A percentile compares a stretch with the other conserved stretches of the same genome.
phyloP scores from a whole-genome alignment of 106 monocot species.

The Dioscorea zingiberensis region DNA sequence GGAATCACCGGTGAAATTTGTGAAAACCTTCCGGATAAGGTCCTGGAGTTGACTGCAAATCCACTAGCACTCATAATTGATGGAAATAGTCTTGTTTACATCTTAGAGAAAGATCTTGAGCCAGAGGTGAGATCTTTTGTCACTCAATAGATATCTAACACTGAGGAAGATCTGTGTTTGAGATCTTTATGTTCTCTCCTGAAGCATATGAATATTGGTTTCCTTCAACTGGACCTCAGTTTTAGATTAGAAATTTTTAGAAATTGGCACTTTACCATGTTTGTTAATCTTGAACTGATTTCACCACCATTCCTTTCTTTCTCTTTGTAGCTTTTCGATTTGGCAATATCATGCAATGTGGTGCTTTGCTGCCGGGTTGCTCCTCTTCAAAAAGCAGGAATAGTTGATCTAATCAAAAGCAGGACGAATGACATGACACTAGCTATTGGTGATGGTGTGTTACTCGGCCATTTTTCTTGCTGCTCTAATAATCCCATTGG shows the following conservation, averaged over 20 bases:
- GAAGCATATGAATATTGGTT: too few relatives aligned
- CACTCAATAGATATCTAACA: background rate
- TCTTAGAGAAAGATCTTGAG: slow-evolving; percentile 94
- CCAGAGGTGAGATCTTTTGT: slow-evolving; percentile 47
- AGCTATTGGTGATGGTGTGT: slow-evolving; percentile 96
- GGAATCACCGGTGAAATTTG: slow-evolving; percentile 1
- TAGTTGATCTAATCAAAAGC: slow-evolving; percentile 93
- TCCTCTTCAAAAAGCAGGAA: slow-evolving; percentile 95
- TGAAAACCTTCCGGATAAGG: slow-evolving; percentile 17
- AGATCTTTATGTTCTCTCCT: too few relatives aligned
- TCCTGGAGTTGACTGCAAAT: slow-evolving; percentile 11
- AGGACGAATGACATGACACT: slow-evolving; percentile 95
- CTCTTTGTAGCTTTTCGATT: slow-evolving; percentile 73
- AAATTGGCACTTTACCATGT: background rate
- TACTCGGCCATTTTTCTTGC: slow-evolving; percentile 1
- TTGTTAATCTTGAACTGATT: background rate
- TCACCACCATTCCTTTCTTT: background rate
- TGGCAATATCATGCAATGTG: slow-evolving; percentile 82
- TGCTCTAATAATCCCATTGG: too few relatives aligned
- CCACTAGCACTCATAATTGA: slow-evolving; percentile 90
- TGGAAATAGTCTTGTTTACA: slow-evolving; percentile 97
- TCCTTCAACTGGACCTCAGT: too few relatives aligned
- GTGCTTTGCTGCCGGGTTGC: slow-evolving; percentile 97
- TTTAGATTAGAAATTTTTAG: too few relatives aligned
- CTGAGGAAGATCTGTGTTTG: too few relatives aligned